Base-by-base conservation (phyloP, 805 yeast species). In the Wickerhamiella brachini region DNA sequence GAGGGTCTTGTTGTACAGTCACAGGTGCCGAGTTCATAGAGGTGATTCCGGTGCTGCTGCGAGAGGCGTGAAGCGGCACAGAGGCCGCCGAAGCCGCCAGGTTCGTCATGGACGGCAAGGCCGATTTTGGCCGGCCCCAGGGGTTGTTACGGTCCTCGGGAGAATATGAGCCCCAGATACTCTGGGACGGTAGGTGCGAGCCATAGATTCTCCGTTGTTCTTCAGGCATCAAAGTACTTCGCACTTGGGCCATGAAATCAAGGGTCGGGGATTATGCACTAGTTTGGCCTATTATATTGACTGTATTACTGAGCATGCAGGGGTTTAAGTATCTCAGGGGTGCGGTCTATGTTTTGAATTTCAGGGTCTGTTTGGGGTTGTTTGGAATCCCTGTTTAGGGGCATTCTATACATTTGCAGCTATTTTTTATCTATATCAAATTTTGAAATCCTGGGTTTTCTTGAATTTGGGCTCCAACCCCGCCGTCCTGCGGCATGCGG, bases 201-300 rank as follows among this genome's bases (percentile, higher is more conserved):
- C 20, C 42, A 38, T 17, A 38, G 12, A 38, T n/a, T 18, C 21
- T 45, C 18, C 26, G 47, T 18, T 5, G 37, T 44, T 48, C 50
- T 41, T 48, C 51, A 20, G 51, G 29, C 51, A 44, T 49, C 20
- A 44, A 34, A 34, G 39, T 12, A n/a, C 44, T 49, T 13, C 13
- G 26, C 8, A 26, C 51, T 12, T 20, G 45, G 26, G 48, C 51
- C 51, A 49, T 48, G 21, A 18, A 38, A n/a, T 38, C 21, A 38
- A 38, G 21, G 34, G 34, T 29, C 34, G 34, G 34, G 34, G 34
- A 29, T 29, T 29, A 29, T 29, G 34, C 34, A 29, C 34, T 29
- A 12, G 12, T 29, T 29, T 29, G 34, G 34, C 34, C 34, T 29
- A 29, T 29, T 29, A 29, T 5, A 29, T 29, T 29, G 34, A 29